Percentiles rank a stretch among this genome's conserved stretches.
Evolutionary conservation across 164 flowering plant genomes (phyloP).

Genomic region (Hamamelis virginiana): DNA sequence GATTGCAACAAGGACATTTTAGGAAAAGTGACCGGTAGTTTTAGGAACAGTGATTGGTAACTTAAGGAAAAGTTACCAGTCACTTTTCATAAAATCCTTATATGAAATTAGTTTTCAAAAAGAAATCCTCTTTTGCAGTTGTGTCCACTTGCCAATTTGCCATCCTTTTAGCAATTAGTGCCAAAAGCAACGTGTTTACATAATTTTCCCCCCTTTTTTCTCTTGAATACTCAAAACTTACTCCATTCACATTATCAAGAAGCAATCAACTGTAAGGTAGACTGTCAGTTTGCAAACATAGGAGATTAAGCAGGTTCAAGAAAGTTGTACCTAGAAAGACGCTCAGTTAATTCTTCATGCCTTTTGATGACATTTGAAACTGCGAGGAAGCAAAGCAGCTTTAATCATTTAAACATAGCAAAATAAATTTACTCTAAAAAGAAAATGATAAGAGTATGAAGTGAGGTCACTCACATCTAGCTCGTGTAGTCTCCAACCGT

Average conservation of each 20-base stretch:
- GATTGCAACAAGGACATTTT: no score
- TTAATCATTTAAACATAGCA: conserved; percentile 1
- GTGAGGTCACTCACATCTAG: conserved; percentile 50
- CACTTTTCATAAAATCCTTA: no score
- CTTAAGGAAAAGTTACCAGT: no score
- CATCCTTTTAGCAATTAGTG: no score
- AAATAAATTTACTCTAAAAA: conserved; percentile 7
- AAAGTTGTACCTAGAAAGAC: conserved; percentile 73
- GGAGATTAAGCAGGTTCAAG: neutral
- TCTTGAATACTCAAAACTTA: neutral
- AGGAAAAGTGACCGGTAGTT: no score
- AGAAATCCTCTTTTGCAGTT: no score
- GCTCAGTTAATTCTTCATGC: conserved; percentile 76
- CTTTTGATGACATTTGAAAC: conserved; percentile 80
- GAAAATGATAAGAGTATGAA: neutral
- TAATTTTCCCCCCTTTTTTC: no score
- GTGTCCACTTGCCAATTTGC: no score
- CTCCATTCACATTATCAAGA: neutral
- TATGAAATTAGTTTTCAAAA: no score
- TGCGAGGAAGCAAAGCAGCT: conserved; percentile 30
- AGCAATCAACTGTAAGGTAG: neutral
- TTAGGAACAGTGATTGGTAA: no score
- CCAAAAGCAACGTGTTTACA: no score
- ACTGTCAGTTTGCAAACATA: neutral
- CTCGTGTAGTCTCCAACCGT: conserved; percentile 62